These are phyloP conservation scores for Pascua guehoae DNA, from an alignment of 1,284 basidiomycete species.

Conservation along the genomic window DNA sequence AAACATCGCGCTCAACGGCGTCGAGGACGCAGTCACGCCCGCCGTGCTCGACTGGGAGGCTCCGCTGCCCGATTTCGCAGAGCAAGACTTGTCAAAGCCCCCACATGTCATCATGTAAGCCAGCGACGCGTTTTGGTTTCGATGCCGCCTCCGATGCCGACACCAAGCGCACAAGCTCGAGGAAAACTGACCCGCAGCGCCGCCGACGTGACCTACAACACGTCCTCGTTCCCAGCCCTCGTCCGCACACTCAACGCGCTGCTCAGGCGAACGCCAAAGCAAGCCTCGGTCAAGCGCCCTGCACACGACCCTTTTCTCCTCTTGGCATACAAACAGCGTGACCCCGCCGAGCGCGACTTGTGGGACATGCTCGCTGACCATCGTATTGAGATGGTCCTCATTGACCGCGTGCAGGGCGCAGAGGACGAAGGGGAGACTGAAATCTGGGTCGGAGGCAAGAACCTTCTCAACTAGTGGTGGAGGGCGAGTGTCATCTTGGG, in stretches of 20 bases:
- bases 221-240: conserved; percentile 63
- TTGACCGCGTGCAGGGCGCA: conserved; percentile 59
- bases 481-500: too few species aligned
- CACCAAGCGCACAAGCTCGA: background rate
- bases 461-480: too few species aligned
- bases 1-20: conserved; percentile 60
- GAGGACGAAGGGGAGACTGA: conserved; percentile 57
- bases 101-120: conserved; percentile 39
- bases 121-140: background rate
- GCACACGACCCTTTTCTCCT: conserved; percentile 50
- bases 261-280: conserved; percentile 13
- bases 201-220: conserved; percentile 88
- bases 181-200: conserved; percentile 55
- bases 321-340: conserved; percentile 78
- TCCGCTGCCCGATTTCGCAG: conserved; percentile 54
- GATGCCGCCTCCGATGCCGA: background rate
- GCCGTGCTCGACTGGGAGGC: conserved; percentile 72
- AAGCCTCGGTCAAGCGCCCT: too few species aligned
- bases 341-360: conserved; percentile 64
- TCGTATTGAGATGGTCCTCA: conserved; percentile 44
- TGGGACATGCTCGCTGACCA: conserved; percentile 60
- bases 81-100: conserved; percentile 15
- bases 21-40: conserved; percentile 29
- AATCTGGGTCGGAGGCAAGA: conserved; percentile 58
- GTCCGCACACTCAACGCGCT: conserved; percentile 35